These are phyloP conservation scores for Microdochium bolleyi DNA, from an alignment of 2,329 filamentous ascomycete genomes.

Conservation along the genomic window DNA sequence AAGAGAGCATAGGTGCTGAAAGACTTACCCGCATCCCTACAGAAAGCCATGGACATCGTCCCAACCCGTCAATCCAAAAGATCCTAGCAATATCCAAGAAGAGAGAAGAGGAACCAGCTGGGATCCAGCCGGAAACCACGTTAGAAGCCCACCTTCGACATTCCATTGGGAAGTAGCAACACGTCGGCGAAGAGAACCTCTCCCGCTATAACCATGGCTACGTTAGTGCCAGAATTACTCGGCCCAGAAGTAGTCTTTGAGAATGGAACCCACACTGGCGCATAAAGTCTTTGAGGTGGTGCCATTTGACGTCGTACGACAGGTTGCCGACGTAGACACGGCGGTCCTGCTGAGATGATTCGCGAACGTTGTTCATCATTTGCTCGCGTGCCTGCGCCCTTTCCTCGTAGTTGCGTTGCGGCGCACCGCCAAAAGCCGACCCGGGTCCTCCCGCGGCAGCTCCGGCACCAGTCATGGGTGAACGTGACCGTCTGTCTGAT, in stretches of 20 bases:
- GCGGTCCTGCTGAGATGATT: conserved; percentile 95
- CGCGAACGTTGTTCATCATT: conserved; percentile 92
- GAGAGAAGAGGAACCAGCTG: conserved; percentile 53
- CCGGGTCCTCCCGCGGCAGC: conserved; percentile 63
- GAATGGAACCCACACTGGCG: conserved; percentile 72
- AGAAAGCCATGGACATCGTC: conserved; percentile 77
- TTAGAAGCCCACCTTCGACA: conserved; percentile 99
- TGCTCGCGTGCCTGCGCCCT: conserved; percentile 77
- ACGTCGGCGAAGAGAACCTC: conserved; percentile 99
- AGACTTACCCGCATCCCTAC: conserved; percentile 99
- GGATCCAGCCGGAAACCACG: conserved; percentile 80
- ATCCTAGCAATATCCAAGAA: conserved; percentile 66
- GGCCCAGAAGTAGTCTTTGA: conserved; percentile 21
- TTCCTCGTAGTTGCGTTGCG: conserved; percentile 76
- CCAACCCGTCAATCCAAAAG: conserved; percentile 99
- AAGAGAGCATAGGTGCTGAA: background rate
- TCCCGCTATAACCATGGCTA: conserved; percentile 57
- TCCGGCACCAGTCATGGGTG: conserved; percentile 75
- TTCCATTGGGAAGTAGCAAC: conserved; percentile 99
- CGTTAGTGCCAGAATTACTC: conserved; percentile 21
- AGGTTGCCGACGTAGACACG: conserved; percentile 99
- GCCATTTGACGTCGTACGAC: conserved; percentile 99
- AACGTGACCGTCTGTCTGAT: conserved; percentile 69
- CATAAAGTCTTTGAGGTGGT: conserved; percentile 99
- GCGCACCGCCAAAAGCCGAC: conserved; percentile 55